These are phyloP conservation scores for Trichoderma sp. DNA, from an alignment of 2,329 filamentous ascomycete genomes.

Conservation along the genomic window DNA sequence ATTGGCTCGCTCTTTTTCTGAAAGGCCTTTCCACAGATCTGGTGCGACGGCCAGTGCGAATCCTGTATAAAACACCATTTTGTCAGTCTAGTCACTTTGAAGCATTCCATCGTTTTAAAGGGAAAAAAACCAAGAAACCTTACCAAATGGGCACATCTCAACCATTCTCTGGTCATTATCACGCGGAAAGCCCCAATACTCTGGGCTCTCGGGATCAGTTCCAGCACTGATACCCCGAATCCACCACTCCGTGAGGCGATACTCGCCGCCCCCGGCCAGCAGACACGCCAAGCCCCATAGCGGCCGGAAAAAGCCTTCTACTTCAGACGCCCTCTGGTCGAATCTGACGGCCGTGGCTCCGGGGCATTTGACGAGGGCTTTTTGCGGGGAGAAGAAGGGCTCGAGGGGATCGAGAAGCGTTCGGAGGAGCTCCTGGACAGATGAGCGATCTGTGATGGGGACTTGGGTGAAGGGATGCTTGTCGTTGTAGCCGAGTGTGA, in stretches of 20 bases:
- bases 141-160: slow-evolving; percentile 75
- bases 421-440: slow-evolving; percentile 56
- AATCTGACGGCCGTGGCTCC: slow-evolving; percentile 75
- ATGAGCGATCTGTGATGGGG: slow-evolving; percentile 48
- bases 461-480: slow-evolving; percentile 59
- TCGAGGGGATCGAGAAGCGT: slow-evolving; percentile 70
- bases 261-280: slow-evolving; percentile 67
- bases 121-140: not conserved
- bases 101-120: not conserved
- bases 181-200: slow-evolving; percentile 76
- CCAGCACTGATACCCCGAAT: slow-evolving; percentile 70
- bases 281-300: slow-evolving; percentile 74
- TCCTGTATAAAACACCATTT: slow-evolving; percentile 40
- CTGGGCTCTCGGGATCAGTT: slow-evolving; percentile 67
- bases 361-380: slow-evolving; percentile 47
- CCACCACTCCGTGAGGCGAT: slow-evolving; percentile 59
- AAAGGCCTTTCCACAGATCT: slow-evolving; percentile 66
- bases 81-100: not conserved
- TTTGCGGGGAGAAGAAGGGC: slow-evolving; percentile 61
- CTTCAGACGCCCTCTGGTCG: slow-evolving; percentile 74
- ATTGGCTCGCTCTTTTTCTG: slow-evolving; percentile 62
- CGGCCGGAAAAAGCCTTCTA: slow-evolving; percentile 74
- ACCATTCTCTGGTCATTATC: slow-evolving; percentile 70
- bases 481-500: slow-evolving; percentile 52
- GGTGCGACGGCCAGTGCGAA: slow-evolving; percentile 71